A percentile compares a stretch with the other conserved stretches of the same genome.
phyloP scores from a whole-genome alignment of 208 protist species.

The Leishmania mexicana region DNA sequence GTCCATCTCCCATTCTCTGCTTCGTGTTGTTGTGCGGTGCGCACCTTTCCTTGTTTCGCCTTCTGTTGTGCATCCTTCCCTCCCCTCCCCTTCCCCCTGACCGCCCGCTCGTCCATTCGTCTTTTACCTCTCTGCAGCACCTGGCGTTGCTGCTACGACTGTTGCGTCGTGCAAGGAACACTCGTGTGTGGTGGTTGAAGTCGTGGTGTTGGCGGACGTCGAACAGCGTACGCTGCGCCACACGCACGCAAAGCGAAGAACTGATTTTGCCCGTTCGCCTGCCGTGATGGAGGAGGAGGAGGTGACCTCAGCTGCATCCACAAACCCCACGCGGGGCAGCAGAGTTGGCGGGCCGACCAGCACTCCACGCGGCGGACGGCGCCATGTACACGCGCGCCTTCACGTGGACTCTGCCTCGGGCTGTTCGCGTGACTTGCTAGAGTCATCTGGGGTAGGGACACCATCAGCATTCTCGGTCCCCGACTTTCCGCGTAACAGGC shows the following conservation, averaged over 20 bases:
- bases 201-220: not conserved
- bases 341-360: not conserved
- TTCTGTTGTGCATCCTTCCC: not conserved
- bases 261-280: not conserved
- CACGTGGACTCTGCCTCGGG: conserved; percentile 4
- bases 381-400: conserved; percentile 20
- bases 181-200: too few relatives aligned
- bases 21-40: not conserved
- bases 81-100: not conserved
- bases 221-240: not conserved
- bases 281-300: not conserved
- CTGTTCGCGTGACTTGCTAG: not conserved
- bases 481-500: conserved; percentile 3
- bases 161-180: not conserved
- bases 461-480: not conserved
- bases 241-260: not conserved
- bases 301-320: not conserved
- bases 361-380: conserved; percentile 13
- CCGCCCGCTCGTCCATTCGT: not conserved
- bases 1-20: not conserved
- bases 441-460: not conserved
- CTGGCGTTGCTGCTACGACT: not conserved
- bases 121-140: not conserved
- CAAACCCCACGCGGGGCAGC: not conserved
- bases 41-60: conserved; percentile 10